These are phyloP conservation scores for Kurtzmaniella quercitrusa DNA, from an alignment of 1,139 yeast species.

Conservation along the genomic window DNA sequence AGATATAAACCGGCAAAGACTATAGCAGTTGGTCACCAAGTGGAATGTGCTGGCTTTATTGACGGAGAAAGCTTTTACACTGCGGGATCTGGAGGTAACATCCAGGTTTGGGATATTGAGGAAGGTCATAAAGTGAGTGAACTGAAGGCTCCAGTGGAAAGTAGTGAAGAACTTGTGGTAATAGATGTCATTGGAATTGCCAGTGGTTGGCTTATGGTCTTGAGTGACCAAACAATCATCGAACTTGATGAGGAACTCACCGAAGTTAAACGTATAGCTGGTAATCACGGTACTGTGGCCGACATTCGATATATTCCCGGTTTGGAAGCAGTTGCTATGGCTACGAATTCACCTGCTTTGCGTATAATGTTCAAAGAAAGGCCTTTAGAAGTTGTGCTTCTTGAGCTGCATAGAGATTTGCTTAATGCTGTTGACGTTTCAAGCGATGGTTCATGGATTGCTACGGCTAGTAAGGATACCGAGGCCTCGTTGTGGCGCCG, in stretches of 20 bases:
- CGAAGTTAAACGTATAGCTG: conserved; percentile 58
- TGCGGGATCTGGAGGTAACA: conserved; percentile 76
- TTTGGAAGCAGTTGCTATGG: conserved; percentile 67
- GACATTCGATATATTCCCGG: conserved; percentile 73
- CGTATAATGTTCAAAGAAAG: conserved; percentile 58
- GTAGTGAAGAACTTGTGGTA: conserved; percentile 66
- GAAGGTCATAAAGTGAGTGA: conserved; percentile 38
- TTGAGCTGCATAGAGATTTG: conserved; percentile 82
- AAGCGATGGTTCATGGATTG: conserved; percentile 81
- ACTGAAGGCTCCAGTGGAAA: conserved; percentile 48
- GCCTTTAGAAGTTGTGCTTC: conserved; percentile 61
- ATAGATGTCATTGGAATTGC: conserved; percentile 45
- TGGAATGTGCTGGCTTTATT: conserved; percentile 79
- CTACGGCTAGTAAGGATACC: conserved; percentile 90
- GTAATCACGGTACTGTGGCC: conserved; percentile 94
- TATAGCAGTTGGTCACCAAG: conserved; percentile 67
- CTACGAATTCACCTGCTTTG: conserved; percentile 92
- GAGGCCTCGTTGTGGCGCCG: conserved; percentile 77
- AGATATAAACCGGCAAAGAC: conserved; percentile 59
- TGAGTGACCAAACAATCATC: conserved; percentile 82
- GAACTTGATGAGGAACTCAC: conserved; percentile 33
- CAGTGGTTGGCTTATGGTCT: conserved; percentile 31
- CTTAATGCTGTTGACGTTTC: conserved; percentile 77
- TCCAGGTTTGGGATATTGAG: conserved; percentile 57
- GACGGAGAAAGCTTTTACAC: conserved; percentile 46